Evolutionary conservation across 2,329 filamentous ascomycete species (phyloP).

Genomic region (Colletotrichum aenigma): DNA sequence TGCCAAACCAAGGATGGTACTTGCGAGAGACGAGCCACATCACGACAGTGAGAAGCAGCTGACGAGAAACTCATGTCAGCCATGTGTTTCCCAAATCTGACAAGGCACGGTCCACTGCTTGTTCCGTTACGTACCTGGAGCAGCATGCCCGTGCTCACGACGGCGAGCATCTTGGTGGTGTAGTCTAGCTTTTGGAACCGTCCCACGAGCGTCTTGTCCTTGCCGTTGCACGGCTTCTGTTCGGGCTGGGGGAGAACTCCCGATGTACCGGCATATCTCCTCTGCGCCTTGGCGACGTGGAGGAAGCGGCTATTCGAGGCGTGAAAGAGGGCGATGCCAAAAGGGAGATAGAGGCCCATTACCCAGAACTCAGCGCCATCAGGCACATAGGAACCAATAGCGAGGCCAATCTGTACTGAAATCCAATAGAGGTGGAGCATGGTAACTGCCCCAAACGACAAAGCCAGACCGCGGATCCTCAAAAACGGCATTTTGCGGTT

Average conservation of each 20-base stretch:
- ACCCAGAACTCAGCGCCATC: constrained; percentile 67
- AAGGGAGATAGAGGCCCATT: constrained; percentile 69
- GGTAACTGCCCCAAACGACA: constrained; percentile 36
- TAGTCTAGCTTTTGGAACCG: constrained; percentile 47
- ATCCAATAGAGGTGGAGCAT: constrained; percentile 48
- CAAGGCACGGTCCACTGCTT: background rate
- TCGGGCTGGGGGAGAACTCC: constrained; percentile 17
- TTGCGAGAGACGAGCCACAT: constrained; percentile 69
- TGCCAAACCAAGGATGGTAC: constrained; percentile 65
- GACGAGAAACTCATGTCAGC: constrained; percentile 19
- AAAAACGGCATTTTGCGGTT: constrained; percentile 45
- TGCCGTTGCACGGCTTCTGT: constrained; percentile 16
- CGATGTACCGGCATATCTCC: constrained; percentile 21
- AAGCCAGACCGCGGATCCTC: constrained; percentile 33
- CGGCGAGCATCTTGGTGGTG: constrained; percentile 51
- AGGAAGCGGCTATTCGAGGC: constrained; percentile 67
- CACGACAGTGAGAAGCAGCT: constrained; percentile 63
- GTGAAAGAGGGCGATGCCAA: constrained; percentile 70
- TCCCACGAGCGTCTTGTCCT: constrained; percentile 32
- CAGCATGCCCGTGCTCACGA: constrained; percentile 58
- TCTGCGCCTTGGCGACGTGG: constrained; percentile 60
- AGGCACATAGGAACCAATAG: constrained; percentile 45
- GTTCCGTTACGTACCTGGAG: constrained; percentile 52
- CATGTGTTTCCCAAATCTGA: background rate
- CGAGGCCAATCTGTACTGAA: constrained; percentile 41